Evolutionary conservation across 768 basidiomycete genomes (phyloP).

Genomic region (Daedaleopsis nitida): DNA sequence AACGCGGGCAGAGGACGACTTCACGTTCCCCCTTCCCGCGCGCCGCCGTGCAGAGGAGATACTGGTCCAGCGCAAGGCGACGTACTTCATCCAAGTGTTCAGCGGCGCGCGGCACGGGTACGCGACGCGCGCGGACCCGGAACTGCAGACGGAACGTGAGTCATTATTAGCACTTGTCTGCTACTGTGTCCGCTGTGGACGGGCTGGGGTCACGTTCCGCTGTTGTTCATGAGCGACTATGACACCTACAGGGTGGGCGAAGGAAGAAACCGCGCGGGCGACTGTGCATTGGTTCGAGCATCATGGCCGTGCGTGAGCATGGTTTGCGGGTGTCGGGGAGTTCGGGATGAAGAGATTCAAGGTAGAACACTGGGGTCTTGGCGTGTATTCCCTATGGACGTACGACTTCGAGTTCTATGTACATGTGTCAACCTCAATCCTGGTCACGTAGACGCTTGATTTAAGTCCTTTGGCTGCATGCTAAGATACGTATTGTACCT

Average conservation of each 20-base stretch:
- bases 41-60: conserved; percentile 61
- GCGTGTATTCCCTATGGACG: too few species aligned
- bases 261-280: conserved; percentile 24
- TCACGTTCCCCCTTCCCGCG: conserved; percentile 50
- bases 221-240: too few species aligned
- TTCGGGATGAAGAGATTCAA: too few species aligned
- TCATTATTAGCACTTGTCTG: background rate
- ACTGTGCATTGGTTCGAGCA: conserved; percentile 23
- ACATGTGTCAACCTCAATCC: too few species aligned
- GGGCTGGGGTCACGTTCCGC: too few species aligned
- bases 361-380: too few species aligned
- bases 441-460: too few species aligned
- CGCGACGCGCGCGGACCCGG: conserved; percentile 33
- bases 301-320: background rate
- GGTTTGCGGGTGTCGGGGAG: too few species aligned
- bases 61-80: conserved; percentile 48
- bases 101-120: conserved; percentile 45
- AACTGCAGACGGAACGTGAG: conserved; percentile 19
- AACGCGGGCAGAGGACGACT: conserved; percentile 46
- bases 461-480: too few species aligned
- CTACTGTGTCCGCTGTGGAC: too few species aligned
- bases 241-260: conserved; percentile 21
- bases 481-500: too few species aligned
- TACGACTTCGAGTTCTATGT: too few species aligned
- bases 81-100: conserved; percentile 61